These are phyloP conservation scores for Sporopachydermia lactativora DNA, from an alignment of 805 yeast genomes.

Conservation along the genomic window DNA sequence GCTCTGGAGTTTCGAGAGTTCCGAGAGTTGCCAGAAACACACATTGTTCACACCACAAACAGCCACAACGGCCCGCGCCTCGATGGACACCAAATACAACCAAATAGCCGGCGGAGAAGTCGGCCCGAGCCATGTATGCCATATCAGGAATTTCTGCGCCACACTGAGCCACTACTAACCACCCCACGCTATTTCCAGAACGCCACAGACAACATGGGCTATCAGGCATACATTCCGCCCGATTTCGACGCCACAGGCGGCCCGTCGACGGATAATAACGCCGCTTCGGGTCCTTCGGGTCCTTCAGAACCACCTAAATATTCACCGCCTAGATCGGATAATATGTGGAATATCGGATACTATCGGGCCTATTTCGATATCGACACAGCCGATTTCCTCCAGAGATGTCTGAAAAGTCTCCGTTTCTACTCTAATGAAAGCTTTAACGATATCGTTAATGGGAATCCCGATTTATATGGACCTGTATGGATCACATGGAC, in stretches of 20 bases:
- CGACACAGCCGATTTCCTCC: slow-evolving; percentile 45
- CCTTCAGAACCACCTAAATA: slow-evolving; percentile 2
- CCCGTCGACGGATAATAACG: slow-evolving; percentile 4
- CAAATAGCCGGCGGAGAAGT: too few relatives aligned
- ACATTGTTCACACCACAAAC: too few relatives aligned
- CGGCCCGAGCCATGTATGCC: too few relatives aligned
- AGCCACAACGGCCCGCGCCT: too few relatives aligned
- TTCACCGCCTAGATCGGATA: slow-evolving; percentile 19
- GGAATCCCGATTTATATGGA: slow-evolving; percentile 64
- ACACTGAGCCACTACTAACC: too few relatives aligned
- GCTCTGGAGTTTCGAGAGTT: too few relatives aligned
- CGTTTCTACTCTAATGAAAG: slow-evolving; percentile 33
- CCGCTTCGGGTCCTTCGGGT: slow-evolving; percentile 1
- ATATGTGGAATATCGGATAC: slow-evolving; percentile 40
- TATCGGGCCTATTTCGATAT: slow-evolving; percentile 58
- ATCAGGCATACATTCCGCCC: slow-evolving; percentile 21
- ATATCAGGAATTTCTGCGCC: too few relatives aligned
- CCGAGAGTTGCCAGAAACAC: too few relatives aligned
- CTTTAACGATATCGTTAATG: slow-evolving; percentile 23
- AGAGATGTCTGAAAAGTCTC: slow-evolving; percentile 37
- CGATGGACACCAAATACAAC: too few relatives aligned
- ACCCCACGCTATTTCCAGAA: too few relatives aligned
- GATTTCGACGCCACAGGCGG: slow-evolving; percentile 15
- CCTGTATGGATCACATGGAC: slow-evolving; percentile 87
- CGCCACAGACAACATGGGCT: slow-evolving; percentile 11